Base-by-base conservation (phyloP, 192 early-diverging fungal species). In the Physocladia obscura region DNA sequence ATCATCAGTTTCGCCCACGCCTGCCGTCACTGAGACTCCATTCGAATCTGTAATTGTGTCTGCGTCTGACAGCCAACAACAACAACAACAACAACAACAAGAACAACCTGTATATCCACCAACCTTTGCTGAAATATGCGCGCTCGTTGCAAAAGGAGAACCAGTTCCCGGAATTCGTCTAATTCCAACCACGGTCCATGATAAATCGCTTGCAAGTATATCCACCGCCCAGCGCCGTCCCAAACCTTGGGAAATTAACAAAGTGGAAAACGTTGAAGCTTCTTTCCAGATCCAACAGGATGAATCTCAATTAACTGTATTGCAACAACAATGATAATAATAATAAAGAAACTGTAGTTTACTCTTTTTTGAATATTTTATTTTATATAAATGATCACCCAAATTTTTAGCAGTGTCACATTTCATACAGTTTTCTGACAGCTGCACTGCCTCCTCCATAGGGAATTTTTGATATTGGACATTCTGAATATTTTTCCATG, bases 381-480 rank as follows among this genome's bases (percentile, higher is more conserved):
- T n/a, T n/a, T n/a, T n/a, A n/a, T n/a, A n/a, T n/a, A n/a, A n/a
- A n/a, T n/a, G n/a, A 47, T 47, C 44, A 47, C n/a, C 44, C 11
- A 11, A 11, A 47, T 47, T n/a, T 13, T 47, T n/a, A 47, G 21
- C 21, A 62, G 39, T 30, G 52, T 26, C 67, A 15, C 67, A 38
- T 61, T 39, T 64, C 60, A 61, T 92, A 92, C 5, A 92, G 74
- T 65, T 88, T 92, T n/a, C 89, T 79, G 32, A 92, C 70, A 15
- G 81, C 79, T 35, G 88, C 84, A 6, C 67, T 69, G 4, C 74
- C 76, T 15, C 47, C 49, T 22, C 21, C 44, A 13, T 85, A 74
- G 29, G 71, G 76, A 35, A 81, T 76, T 74, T 85, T 77, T 2
- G 93, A 92, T 2, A 97, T 85, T 6, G 95, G 95, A 54, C 95